phyloP scores from a whole-genome alignment of 257 asterid species.

The Galeopsis tetrahit region DNA sequence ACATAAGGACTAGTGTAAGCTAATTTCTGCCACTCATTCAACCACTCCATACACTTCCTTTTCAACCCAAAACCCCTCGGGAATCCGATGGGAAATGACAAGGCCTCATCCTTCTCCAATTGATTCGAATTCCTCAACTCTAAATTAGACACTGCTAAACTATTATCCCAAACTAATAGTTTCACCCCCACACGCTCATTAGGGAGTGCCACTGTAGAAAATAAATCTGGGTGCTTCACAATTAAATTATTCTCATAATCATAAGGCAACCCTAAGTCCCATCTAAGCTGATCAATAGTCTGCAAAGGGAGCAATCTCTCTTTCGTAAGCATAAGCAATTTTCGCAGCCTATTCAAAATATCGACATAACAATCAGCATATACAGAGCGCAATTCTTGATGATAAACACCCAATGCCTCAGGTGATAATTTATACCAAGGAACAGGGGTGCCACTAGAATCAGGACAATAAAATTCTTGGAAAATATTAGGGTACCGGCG shows the following conservation, averaged over 20 bases:
- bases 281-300: conserved; percentile 78
- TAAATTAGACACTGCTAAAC: conserved; percentile 66
- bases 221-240: conserved; percentile 50
- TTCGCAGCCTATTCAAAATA: conserved; percentile 68
- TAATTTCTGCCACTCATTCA: conserved; percentile 87
- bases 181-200: conserved; percentile 75
- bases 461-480: conserved; percentile 59
- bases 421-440: conserved; percentile 73
- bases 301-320: conserved; percentile 73
- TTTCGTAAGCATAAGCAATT: conserved; percentile 77
- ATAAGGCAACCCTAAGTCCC: conserved; percentile 84
- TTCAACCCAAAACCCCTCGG: conserved; percentile 88
- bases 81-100: conserved; percentile 78
- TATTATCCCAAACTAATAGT: conserved; percentile 65
- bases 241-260: conserved; percentile 56
- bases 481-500: conserved; percentile 83
- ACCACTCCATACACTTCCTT: conserved; percentile 87
- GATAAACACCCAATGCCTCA: conserved; percentile 50
- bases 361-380: conserved; percentile 48
- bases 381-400: conserved; percentile 46
- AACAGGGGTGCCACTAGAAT: conserved; percentile 78
- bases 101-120: conserved; percentile 33
- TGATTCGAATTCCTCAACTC: conserved; percentile 44
- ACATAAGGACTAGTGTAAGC: conserved; percentile 83
- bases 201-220: conserved; percentile 57